Percentiles rank a stretch among this genome's conserved stretches.
Evolutionary conservation across 768 basidiomycete species (phyloP).

Genomic region (Lanmaoa rubissima): DNA sequence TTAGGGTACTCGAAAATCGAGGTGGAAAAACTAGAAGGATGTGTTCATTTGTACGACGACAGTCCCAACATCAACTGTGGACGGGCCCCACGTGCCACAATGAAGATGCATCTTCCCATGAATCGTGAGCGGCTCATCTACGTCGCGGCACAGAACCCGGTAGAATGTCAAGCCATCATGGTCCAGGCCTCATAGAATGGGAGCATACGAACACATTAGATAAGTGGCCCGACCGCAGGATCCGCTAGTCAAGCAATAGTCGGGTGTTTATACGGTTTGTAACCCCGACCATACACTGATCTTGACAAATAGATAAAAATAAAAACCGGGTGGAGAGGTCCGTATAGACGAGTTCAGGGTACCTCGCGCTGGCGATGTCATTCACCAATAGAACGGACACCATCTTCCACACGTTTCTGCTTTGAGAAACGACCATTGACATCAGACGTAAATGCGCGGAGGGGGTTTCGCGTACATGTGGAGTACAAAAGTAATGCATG

Average conservation of each 20-base stretch:
- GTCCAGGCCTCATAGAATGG: not conserved
- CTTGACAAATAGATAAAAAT: too few species aligned
- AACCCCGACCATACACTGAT: too few species aligned
- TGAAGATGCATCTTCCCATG: not conserved
- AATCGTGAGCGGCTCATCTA: not conserved
- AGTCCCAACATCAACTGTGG: not conserved
- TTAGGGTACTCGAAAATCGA: not conserved
- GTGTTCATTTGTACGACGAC: too few species aligned
- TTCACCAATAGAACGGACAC: constrained; percentile 25
- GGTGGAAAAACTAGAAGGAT: not conserved
- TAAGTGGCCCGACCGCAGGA: too few species aligned
- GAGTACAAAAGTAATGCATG: not conserved
- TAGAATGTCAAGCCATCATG: not conserved
- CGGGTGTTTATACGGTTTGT: too few species aligned
- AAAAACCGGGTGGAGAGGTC: not conserved
- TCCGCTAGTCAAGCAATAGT: too few species aligned
- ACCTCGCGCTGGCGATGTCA: constrained; percentile 44
- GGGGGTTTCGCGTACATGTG: not conserved
- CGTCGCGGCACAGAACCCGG: not conserved
- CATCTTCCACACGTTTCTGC: constrained; percentile 48
- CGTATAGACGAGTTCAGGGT: constrained; percentile 43
- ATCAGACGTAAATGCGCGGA: constrained; percentile 15
- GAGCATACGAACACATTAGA: too few species aligned
- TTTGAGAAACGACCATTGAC: constrained; percentile 49
- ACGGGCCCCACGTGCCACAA: not conserved